A percentile compares a stretch with the other conserved stretches of the same genome.
Conservation (phyloP, 2,329 filamentous ascomycete genomes). For the Fusarium sp. region DNA sequence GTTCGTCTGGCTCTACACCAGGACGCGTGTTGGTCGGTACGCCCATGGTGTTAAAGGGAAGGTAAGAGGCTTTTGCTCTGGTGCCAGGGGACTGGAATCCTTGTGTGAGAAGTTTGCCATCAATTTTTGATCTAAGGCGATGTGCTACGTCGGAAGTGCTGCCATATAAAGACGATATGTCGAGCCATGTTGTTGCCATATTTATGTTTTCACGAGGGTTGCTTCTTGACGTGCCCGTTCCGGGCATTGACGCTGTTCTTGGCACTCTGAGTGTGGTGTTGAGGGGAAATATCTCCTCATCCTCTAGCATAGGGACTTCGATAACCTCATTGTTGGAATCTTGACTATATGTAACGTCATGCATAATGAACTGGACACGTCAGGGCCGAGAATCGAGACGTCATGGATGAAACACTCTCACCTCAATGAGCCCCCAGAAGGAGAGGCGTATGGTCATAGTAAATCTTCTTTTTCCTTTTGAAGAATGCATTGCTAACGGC, state of each 20-base stretch:
- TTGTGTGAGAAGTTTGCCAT: neutral
- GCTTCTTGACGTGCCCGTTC: fast-evolving
- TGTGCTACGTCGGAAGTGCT: neutral
- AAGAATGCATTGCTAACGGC: neutral
- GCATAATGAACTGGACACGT: neutral
- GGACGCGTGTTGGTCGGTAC: neutral
- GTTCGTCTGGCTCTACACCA: fast-evolving
- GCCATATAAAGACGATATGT: neutral
- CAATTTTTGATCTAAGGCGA: neutral
- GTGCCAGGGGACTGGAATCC: neutral
- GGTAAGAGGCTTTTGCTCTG: neutral
- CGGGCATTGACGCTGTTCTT: fast-evolving
- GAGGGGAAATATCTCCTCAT: neutral
- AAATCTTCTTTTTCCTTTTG: neutral
- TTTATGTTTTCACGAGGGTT: neutral
- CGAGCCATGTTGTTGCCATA: neutral
- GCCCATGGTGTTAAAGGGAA: neutral
- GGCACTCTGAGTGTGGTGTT: neutral
- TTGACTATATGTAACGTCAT: neutral
- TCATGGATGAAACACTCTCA: fast-evolving
- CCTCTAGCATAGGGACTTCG: neutral
- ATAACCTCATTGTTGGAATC: neutral
- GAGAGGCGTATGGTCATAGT: neutral
- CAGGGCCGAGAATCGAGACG: fast-evolving
- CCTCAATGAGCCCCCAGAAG: neutral